phyloP scores from a whole-genome alignment of 1,284 basidiomycete genomes.

The Sphaerobolus stellatus region DNA sequence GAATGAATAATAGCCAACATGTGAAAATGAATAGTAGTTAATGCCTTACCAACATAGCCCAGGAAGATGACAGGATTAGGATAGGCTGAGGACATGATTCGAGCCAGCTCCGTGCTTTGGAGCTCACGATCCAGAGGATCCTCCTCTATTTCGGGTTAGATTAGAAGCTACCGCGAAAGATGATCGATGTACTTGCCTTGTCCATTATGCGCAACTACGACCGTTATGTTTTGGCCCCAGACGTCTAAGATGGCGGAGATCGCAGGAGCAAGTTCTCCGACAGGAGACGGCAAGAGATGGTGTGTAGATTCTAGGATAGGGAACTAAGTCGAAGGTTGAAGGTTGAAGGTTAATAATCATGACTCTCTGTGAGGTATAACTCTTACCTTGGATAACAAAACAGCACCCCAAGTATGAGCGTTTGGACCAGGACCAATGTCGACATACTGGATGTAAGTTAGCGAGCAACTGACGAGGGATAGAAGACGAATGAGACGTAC shows the following conservation, averaged over 20 bases:
- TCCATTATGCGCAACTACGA: slow-evolving; percentile 89
- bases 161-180: slow-evolving; percentile 2
- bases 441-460: slow-evolving; percentile 51
- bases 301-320: slow-evolving; percentile 90
- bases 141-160: slow-evolving; percentile 58
- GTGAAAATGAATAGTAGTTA: background rate
- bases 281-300: slow-evolving; percentile 86
- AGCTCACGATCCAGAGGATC: slow-evolving; percentile 86
- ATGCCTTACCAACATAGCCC: slow-evolving; percentile 62
- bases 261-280: slow-evolving; percentile 88
- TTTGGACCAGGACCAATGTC: slow-evolving; percentile 88
- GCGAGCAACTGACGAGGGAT: slow-evolving; percentile 1
- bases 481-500: slow-evolving; percentile 42
- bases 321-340: slow-evolving; percentile 55
- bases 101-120: slow-evolving; percentile 80
- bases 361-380: background rate
- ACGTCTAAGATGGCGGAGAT: slow-evolving; percentile 88
- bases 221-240: slow-evolving; percentile 77
- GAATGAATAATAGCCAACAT: background rate
- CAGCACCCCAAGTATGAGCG: slow-evolving; percentile 90
- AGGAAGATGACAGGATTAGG: slow-evolving; percentile 84
- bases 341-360: too few species aligned
- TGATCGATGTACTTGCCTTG: slow-evolving; percentile 57
- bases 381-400: slow-evolving; percentile 73
- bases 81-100: slow-evolving; percentile 73